Evolutionary conservation across 805 yeast species (phyloP), one percentile per base, ranked within the genome.

Genomic region (Nakazawaea molendinolei): DNA sequence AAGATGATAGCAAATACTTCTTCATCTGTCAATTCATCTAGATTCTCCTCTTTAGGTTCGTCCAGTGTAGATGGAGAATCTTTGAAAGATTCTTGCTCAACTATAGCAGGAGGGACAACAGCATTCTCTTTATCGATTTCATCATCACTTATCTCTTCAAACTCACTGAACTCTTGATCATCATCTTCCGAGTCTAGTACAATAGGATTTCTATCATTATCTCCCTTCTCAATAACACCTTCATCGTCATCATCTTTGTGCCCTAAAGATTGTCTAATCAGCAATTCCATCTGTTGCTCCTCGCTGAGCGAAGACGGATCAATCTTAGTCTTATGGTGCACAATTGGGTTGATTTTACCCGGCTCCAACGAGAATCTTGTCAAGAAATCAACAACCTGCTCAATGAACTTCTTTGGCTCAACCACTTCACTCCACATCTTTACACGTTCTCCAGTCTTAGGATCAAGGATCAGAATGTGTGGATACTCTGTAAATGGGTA

Each of bases 371-470:
- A 76, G 51, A 76, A 86, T 26, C 69, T 52, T 20, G 58, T 56
- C 49, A 90, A 60, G 55, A 92, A 92, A 26, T 76, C 79, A 27
- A 76, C 70, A 4, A 85, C 74, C 34, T 84, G 86, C 26, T 70
- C 68, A 7, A 79, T 55, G 76, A 89, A 89, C 14, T 58, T 64
- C 4, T 69, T 67, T 1, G 70, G 64, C 14, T 61, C 60, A 0
- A 94, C 94, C 1, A 76, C 79, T 1, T 72, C 74, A n/a, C 67
- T 61, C 95, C 97, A 92, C 36, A 67, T 67, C 46, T 72, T 71
- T 38, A 86, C 71, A 41, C 95, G 69, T 58, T 92, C 99, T 16
- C 97, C 97, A 0, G 98, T 92, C 54, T 89, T 76, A 2, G 98
- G 97, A 51, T 92, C 99, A 33, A 92, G 55, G 26, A 92, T 84